A percentile compares a stretch with the other conserved stretches of the same genome.
phyloP scores from a whole-genome alignment of 2,329 filamentous ascomycete genomes.

The Aspergillus chevalieri region DNA sequence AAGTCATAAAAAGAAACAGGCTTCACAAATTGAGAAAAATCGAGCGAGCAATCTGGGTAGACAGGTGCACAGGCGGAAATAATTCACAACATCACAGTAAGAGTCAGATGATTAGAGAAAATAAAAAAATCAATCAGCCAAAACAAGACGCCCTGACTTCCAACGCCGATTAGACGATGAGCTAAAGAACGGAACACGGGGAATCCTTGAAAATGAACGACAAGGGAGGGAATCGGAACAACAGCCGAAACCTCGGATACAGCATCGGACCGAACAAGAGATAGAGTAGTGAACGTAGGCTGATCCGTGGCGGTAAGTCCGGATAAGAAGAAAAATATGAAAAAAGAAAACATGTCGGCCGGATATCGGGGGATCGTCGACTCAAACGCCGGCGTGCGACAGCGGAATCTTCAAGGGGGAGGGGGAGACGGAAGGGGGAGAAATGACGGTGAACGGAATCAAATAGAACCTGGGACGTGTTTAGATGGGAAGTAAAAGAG shows the following conservation, averaged over 20 bases:
- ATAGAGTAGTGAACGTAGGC: constrained; percentile 3
- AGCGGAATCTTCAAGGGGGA: background rate
- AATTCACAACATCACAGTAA: too few species aligned
- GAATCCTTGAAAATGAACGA: constrained; percentile 12
- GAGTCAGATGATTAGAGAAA: background rate
- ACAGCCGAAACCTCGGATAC: constrained; percentile 1
- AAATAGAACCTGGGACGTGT: background rate
- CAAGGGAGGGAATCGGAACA: constrained; percentile 9
- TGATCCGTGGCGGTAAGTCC: constrained; percentile 1
- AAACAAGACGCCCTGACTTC: constrained; percentile 35
- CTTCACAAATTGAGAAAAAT: constrained; percentile 6
- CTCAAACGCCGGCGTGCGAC: background rate
- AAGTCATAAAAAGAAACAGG: constrained; percentile 20
- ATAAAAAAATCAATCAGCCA: constrained; percentile 23
- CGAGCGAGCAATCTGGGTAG: background rate
- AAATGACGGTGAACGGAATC: constrained; percentile 10
- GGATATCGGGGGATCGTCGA: background rate
- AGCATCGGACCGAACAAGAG: constrained; percentile 11
- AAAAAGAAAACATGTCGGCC: background rate
- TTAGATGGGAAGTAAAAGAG: background rate
- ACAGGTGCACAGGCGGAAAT: constrained; percentile 3
- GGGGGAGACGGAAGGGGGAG: constrained; percentile 8
- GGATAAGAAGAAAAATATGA: constrained; percentile 1
- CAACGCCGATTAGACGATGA: constrained; percentile 34
- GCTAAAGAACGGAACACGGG: constrained; percentile 20